Base-by-base conservation (phyloP, 208 protist species). In the Leishmania tropica region DNA sequence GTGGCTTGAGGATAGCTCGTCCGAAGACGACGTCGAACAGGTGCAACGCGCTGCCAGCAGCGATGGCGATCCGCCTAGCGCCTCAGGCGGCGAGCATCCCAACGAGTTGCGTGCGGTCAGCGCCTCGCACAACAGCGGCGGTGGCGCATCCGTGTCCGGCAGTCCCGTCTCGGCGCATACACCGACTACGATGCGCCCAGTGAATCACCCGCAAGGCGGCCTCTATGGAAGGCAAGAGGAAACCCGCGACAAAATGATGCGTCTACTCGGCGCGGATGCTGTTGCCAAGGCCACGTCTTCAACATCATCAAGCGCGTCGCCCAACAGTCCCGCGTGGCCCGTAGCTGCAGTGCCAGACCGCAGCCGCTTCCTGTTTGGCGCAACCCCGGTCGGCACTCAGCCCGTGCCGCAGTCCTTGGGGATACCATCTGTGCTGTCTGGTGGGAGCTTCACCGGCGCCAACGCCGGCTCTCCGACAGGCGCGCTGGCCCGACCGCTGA, bases 211-310 rank as follows among this genome's bases (percentile, higher is more conserved):
- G 47, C 40, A 60, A 15, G 77, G 82, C 47, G 77, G 78, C 15
- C 58, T 81, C 17, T 75, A 76, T 28, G 60, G 67, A 42, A 84
- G 85, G 13, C 83, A 96, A 28, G 91, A 91, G 31, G 87, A 92
- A 70, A 90, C 90, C 81, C 93, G 91, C 6, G 85, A 87, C 2
- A 87, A 87, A 53, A 93, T 94, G 91, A 83, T 81, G 77, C 83
- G 81, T 42, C 70, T 92, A n/a, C 84, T 94, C 21, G 90, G 93
- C 0, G 75, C 74, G 2, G 85, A 87, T 24, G 80, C 76, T 11
- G 90, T 92, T 24, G 75, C 80, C 74, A 89, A 85, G 21, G 79
- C 78, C 42, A 78, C 72, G 37, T 76, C 78, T 58, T 54, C 80
- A 31, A 64, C 76, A 40, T 82, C 79, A n/a, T 80, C 78, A 10